A percentile compares a stretch with the other conserved stretches of the same genome.
Evolutionary conservation across 75 land plant species (phyloP).

Genomic region (Chamaecyparis obtusa): DNA sequence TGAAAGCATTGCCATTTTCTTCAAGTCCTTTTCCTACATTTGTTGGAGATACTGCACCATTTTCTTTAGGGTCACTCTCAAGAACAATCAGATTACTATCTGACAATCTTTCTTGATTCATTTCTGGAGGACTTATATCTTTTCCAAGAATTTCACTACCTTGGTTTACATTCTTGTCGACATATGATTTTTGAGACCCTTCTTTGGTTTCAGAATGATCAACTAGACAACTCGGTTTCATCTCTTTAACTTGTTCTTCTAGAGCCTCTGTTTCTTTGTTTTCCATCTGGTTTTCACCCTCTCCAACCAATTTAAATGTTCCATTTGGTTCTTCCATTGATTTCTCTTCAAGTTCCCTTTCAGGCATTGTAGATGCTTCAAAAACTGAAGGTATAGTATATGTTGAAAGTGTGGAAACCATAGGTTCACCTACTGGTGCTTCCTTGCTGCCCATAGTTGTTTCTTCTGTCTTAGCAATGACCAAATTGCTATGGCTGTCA

Average conservation of each 20-base stretch:
- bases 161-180: neutral
- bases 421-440: neutral
- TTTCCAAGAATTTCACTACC: neutral
- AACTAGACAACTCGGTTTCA: neutral
- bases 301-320: neutral
- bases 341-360: neutral
- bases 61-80: neutral
- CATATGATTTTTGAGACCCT: neutral
- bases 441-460: neutral
- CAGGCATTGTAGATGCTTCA: neutral
- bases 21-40: neutral
- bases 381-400: neutral
- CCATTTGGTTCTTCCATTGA: neutral
- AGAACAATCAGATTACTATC: neutral
- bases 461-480: neutral
- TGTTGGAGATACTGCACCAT: neutral
- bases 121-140: neutral
- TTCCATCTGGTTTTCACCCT: neutral
- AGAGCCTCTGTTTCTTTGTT: neutral
- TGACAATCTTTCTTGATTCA: constrained; percentile 2
- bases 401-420: neutral
- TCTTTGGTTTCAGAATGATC: neutral
- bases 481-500: neutral
- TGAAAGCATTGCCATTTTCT: neutral
- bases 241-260: neutral